Percentiles rank a stretch among this genome's conserved stretches.
phyloP scores from a whole-genome alignment of 2,329 filamentous ascomycete species.

The Fusarium veterinarium region DNA sequence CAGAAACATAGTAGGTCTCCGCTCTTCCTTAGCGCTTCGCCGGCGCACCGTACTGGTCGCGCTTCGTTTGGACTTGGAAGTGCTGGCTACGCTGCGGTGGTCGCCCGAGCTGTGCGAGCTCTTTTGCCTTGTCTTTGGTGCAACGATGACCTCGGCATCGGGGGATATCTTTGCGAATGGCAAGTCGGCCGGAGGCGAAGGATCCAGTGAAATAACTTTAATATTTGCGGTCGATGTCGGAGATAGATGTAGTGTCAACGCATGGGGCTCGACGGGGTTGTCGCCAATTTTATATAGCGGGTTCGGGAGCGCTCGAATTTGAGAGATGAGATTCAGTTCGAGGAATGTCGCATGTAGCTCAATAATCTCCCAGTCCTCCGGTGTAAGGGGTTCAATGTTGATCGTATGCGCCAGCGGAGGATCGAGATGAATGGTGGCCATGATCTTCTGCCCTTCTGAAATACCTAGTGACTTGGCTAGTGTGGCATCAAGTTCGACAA shows the following conservation, averaged over 20 bases:
- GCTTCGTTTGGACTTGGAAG: constrained; percentile 81
- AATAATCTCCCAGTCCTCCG: constrained; percentile 99
- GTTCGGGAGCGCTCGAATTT: constrained; percentile 94
- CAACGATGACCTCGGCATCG: constrained; percentile 96
- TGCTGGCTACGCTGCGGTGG: constrained; percentile 82
- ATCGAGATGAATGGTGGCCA: constrained; percentile 81
- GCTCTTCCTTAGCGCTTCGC: constrained; percentile 70
- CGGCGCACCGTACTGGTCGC: constrained; percentile 78
- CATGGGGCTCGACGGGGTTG: constrained; percentile 71
- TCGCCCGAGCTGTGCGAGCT: constrained; percentile 74
- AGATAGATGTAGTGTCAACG: constrained; percentile 90
- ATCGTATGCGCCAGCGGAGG: constrained; percentile 92
- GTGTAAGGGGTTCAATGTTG: constrained; percentile 94
- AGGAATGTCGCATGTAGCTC: constrained; percentile 96
- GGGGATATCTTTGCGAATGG: constrained; percentile 93
- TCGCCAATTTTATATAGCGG: constrained; percentile 71
- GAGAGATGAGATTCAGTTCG: constrained; percentile 90
- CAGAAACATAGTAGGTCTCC: constrained; percentile 77
- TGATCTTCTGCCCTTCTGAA: constrained; percentile 83
- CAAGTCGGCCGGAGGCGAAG: constrained; percentile 72
- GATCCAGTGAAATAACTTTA: constrained; percentile 83
- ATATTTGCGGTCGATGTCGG: constrained; percentile 96
- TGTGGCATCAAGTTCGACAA: constrained; percentile 88
- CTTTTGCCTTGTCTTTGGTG: constrained; percentile 87
- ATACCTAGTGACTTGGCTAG: constrained; percentile 83